A percentile compares a stretch with the other conserved stretches of the same genome.
Conservation (phyloP, 108 stramenopile genomes). For the Cyclotella atomus region DNA sequence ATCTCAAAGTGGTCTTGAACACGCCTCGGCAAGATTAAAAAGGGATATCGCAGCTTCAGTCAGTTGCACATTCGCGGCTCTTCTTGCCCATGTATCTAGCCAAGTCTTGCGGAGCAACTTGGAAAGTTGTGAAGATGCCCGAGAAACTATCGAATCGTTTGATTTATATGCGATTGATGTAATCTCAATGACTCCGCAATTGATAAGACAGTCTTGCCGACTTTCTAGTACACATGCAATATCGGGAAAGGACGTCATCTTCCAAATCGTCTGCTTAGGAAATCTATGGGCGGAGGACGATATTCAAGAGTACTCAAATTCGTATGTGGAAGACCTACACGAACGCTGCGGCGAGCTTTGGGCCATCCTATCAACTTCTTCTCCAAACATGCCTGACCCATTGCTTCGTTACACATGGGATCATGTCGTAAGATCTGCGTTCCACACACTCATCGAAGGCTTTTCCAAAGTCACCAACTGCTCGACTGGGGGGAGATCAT, state of each 20-base stretch:
- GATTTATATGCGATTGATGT: conserved; percentile 35
- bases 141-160: conserved; percentile 20
- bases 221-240: conserved; percentile 26
- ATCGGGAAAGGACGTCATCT: conserved; percentile 40
- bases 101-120: conserved; percentile 3
- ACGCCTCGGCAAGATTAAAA: conserved; percentile 50
- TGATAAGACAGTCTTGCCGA: conserved; percentile 39
- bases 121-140: conserved; percentile 5
- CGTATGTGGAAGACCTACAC: conserved; percentile 78
- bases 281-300: conserved; percentile 69
- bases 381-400: conserved; percentile 38
- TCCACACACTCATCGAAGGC: conserved; percentile 78
- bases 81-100: conserved; percentile 45
- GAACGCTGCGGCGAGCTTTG: conserved; percentile 53
- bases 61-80: conserved; percentile 58
- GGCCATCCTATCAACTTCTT: conserved; percentile 44
- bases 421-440: conserved; percentile 60
- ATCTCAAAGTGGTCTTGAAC: conserved; percentile 31
- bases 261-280: conserved; percentile 58
- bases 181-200: conserved; percentile 40
- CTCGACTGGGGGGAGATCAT: conserved; percentile 90
- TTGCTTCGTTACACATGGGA: conserved; percentile 60
- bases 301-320: conserved; percentile 75
- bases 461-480: conserved; percentile 82
- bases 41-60: conserved; percentile 57